phyloP scores from a whole-genome alignment of 2,329 filamentous ascomycete genomes.

The Ceratocystis papillata region DNA sequence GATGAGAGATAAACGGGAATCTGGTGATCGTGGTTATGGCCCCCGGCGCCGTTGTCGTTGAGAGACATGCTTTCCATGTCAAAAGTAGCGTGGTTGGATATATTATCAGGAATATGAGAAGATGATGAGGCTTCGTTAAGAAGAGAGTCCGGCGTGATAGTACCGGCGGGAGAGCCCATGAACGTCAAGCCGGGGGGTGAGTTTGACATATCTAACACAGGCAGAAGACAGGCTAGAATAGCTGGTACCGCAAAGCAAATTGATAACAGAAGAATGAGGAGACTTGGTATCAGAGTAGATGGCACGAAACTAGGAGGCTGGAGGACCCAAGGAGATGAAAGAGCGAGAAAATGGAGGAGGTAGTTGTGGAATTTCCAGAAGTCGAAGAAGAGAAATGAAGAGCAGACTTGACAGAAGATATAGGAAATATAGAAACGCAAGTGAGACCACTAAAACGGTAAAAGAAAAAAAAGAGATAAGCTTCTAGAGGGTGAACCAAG shows the following conservation, averaged over 20 bases:
- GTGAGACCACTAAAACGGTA: neutral
- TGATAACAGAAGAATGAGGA: neutral
- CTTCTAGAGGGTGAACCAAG: conserved; percentile 5
- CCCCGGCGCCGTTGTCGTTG: neutral
- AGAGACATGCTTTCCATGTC: conserved; percentile 9
- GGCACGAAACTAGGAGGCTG: neutral
- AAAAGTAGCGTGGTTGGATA: neutral
- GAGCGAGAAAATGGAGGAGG: neutral
- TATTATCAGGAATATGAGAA: neutral
- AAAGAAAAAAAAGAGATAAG: conserved; percentile 8
- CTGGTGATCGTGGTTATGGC: conserved; percentile 8
- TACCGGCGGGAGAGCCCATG: conserved; percentile 2
- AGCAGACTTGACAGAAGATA: conserved; percentile 6
- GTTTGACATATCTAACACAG: conserved; percentile 8
- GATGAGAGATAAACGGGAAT: conserved; percentile 2
- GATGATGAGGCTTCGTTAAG: conserved; percentile 2
- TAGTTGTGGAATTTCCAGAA: neutral
- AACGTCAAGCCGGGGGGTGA: conserved; percentile 20
- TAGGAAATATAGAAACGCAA: conserved; percentile 9
- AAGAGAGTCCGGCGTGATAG: conserved; percentile 7
- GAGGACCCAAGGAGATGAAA: neutral
- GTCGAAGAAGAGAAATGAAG: neutral
- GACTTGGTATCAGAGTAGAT: conserved; percentile 6
- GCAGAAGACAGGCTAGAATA: neutral
- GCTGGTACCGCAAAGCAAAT: neutral